phyloP scores from a whole-genome alignment of 192 early-diverging fungal genomes.

The Chytriomyces hyalinus region DNA sequence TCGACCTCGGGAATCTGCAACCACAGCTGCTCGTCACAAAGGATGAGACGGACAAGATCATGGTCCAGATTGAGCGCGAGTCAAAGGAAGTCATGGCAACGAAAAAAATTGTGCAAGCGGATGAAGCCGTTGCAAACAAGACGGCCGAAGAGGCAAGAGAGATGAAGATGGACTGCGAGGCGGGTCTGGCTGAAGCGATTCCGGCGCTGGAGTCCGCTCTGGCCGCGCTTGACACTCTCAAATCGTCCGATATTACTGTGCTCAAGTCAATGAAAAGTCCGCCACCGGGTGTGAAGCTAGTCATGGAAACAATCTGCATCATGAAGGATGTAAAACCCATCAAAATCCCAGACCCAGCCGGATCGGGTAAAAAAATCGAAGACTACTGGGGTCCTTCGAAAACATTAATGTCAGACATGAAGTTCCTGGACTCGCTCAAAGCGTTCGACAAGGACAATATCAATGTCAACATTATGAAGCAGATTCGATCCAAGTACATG shows the following conservation, averaged over 20 bases:
- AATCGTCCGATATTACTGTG: slow-evolving; percentile 64
- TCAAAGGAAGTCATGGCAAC: slow-evolving; percentile 60
- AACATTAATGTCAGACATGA: slow-evolving; percentile 58
- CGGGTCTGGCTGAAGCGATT: slow-evolving; percentile 64
- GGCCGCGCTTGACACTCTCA: slow-evolving; percentile 61
- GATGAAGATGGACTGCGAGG: slow-evolving; percentile 68
- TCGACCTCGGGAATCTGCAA: slow-evolving; percentile 62
- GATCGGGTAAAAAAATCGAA: slow-evolving; percentile 66
- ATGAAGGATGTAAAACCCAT: slow-evolving; percentile 71
- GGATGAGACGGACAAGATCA: slow-evolving; percentile 61
- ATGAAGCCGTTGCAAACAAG: slow-evolving; percentile 63
- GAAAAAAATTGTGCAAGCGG: slow-evolving; percentile 60
- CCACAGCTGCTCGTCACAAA: slow-evolving; percentile 62
- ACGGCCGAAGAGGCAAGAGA: slow-evolving; percentile 61
- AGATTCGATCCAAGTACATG: slow-evolving; percentile 63
- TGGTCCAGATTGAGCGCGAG: slow-evolving; percentile 64
- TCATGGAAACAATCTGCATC: slow-evolving; percentile 68
- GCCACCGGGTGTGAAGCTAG: slow-evolving; percentile 63
- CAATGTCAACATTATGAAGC: slow-evolving; percentile 59
- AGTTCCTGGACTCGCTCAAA: slow-evolving; percentile 59
- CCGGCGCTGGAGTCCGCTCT: slow-evolving; percentile 63
- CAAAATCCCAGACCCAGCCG: slow-evolving; percentile 63
- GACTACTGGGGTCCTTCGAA: slow-evolving; percentile 67
- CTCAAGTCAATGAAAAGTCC: slow-evolving; percentile 69
- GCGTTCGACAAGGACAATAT: slow-evolving; percentile 69